Percentiles rank a stretch among this genome's conserved stretches.
These are phyloP conservation scores for Kwoniella pini DNA, from an alignment of 768 basidiomycete genomes.

Conservation along the genomic window DNA sequence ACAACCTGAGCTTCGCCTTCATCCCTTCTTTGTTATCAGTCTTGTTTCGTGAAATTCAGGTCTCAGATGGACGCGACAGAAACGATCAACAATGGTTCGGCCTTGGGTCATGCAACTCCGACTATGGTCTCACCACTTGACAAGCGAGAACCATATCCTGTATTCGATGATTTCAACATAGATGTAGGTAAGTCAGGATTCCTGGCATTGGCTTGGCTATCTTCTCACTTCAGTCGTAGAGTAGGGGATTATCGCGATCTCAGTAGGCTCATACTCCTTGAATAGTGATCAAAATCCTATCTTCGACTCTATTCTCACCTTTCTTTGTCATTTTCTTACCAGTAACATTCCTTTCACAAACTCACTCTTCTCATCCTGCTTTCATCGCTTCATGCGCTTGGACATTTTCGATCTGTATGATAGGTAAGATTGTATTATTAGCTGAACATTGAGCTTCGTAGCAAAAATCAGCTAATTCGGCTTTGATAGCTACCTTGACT, in stretches of 20 bases:
- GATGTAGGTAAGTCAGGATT: constrained; percentile 6
- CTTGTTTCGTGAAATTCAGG: too few relatives aligned
- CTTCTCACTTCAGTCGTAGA: too few relatives aligned
- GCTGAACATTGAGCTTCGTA: neutral
- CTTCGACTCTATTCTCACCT: constrained; percentile 78
- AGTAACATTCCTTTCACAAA: constrained; percentile 73
- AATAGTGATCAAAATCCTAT: constrained; percentile 68
- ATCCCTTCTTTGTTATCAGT: too few relatives aligned
- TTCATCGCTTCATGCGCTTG: constrained; percentile 62
- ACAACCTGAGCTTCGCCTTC: too few relatives aligned
- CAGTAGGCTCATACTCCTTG: neutral
- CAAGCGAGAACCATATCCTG: neutral
- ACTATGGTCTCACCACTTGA: constrained; percentile 3
- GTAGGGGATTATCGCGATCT: too few relatives aligned
- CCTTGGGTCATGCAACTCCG: too few relatives aligned
- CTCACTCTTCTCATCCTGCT: constrained; percentile 60
- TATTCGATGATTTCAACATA: constrained; percentile 12
- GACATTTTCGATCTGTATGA: constrained; percentile 63
- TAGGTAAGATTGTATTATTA: constrained; percentile 62
- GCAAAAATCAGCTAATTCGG: neutral
- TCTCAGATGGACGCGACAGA: too few relatives aligned
- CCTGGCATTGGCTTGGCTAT: neutral
- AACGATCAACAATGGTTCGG: neutral
- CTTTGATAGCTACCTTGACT: constrained; percentile 64
- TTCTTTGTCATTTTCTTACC: constrained; percentile 82